phyloP scores from a whole-genome alignment of 129 eudicot species.

The Artemisia tridentata region DNA sequence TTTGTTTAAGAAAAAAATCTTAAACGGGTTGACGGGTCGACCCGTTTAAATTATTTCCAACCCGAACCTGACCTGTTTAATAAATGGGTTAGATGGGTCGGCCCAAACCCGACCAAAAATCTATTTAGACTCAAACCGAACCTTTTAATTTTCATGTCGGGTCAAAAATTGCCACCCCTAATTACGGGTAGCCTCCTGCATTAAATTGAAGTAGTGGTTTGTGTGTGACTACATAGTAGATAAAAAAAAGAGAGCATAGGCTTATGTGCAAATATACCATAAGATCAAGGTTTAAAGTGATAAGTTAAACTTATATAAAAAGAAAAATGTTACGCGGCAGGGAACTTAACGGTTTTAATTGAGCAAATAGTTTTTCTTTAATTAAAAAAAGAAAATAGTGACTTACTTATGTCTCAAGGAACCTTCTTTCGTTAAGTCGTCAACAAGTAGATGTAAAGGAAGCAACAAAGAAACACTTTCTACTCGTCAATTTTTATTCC shows the following conservation, averaged over 20 bases:
- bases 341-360: conserved; percentile 10
- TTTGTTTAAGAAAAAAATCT: no score
- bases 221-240: neutral
- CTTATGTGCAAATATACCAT: neutral
- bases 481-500: conserved; percentile 23
- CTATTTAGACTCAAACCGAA: no score
- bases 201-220: neutral
- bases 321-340: conserved; percentile 14
- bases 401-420: conserved; percentile 27
- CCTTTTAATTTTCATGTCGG: no score
- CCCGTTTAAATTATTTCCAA: no score
- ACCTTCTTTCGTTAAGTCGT: conserved; percentile 2
- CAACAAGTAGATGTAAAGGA: conserved; percentile 10
- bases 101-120: no score
- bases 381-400: neutral
- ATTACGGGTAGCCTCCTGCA: no score
- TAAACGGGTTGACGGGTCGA: no score
- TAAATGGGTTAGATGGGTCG: no score
- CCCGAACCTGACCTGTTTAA: no score
- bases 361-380: no score
- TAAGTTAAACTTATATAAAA: neutral
- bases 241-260: neutral
- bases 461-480: neutral
- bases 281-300: neutral
- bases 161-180: no score